Percentiles rank a stretch among this genome's conserved stretches.
These are phyloP conservation scores for Akanthomyces uredinophilus DNA, from an alignment of 2,329 filamentous ascomycete species.

Conservation along the genomic window DNA sequence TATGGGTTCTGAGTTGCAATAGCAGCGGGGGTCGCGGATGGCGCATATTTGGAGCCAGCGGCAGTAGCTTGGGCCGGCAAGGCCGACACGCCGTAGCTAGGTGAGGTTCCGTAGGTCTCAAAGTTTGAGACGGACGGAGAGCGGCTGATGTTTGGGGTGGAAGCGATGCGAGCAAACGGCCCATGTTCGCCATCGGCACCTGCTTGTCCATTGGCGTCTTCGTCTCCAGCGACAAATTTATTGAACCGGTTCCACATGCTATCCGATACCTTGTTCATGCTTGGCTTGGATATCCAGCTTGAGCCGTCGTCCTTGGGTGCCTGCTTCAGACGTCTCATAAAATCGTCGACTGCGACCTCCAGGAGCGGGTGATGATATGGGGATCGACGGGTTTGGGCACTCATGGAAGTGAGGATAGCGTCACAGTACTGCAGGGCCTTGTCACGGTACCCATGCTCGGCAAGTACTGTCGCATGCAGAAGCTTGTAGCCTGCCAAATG, in stretches of 20 bases:
- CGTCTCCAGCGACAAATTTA: conserved; percentile 91
- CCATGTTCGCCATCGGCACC: conserved; percentile 60
- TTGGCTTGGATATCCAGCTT: conserved; percentile 92
- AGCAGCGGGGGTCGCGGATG: conserved; percentile 27
- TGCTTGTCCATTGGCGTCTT: conserved; percentile 59
- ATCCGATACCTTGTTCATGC: conserved; percentile 90
- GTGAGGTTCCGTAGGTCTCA: conserved; percentile 64
- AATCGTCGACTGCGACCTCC: conserved; percentile 72
- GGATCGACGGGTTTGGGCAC: conserved; percentile 75
- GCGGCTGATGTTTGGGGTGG: conserved; percentile 68
- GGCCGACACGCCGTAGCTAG: conserved; percentile 26
- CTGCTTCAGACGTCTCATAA: conserved; percentile 76
- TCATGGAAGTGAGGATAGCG: conserved; percentile 68
- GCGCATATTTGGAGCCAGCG: conserved; percentile 48
- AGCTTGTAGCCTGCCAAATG: conserved; percentile 90
- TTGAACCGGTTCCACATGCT: conserved; percentile 91
- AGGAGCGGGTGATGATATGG: conserved; percentile 78
- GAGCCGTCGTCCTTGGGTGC: conserved; percentile 75
- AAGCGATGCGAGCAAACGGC: conserved; percentile 76
- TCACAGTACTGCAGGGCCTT: conserved; percentile 93
- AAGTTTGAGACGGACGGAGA: conserved; percentile 65
- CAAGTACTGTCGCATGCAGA: conserved; percentile 76
- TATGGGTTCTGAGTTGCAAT: conserved; percentile 20
- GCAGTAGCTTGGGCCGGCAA: conserved; percentile 30
- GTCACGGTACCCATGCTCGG: conserved; percentile 74